Conservation (phyloP, 352 stramenopile genomes). For the Achlya hypogyna region DNA sequence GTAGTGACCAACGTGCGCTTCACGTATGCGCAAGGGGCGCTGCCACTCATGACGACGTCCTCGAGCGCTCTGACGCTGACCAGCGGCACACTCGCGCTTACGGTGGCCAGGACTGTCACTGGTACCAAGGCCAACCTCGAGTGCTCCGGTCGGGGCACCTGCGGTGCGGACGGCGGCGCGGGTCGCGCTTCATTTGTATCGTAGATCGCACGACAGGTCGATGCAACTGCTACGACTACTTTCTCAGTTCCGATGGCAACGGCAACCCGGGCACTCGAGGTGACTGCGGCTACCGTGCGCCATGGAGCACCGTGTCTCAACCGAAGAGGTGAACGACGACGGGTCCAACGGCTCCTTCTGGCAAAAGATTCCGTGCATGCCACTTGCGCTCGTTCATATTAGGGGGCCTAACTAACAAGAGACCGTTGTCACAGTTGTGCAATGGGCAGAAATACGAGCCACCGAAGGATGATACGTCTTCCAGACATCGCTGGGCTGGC, state of each 20-base stretch:
- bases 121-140: slow-evolving; percentile 75
- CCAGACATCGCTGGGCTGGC: too few relatives aligned
- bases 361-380: too few relatives aligned
- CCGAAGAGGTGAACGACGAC: too few relatives aligned
- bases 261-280: slow-evolving; percentile 70
- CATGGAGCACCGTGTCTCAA: slow-evolving; percentile 42
- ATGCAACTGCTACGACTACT: slow-evolving; percentile 68
- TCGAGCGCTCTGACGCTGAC: slow-evolving; percentile 36
- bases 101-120: slow-evolving; percentile 29
- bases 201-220: slow-evolving; percentile 49
- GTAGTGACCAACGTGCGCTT: slow-evolving; percentile 57
- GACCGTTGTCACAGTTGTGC: too few relatives aligned
- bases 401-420: too few relatives aligned
- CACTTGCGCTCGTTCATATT: too few relatives aligned
- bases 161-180: slow-evolving; percentile 35
- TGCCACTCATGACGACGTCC: slow-evolving; percentile 35
- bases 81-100: slow-evolving; percentile 22
- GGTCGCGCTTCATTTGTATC: not conserved
- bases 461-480: too few relatives aligned
- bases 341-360: too few relatives aligned
- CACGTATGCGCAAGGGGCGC: slow-evolving; percentile 51
- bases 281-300: slow-evolving; percentile 85
- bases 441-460: too few relatives aligned
- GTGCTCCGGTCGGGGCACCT: slow-evolving; percentile 56
- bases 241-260: slow-evolving; percentile 61